Conservation (phyloP, 2,329 filamentous ascomycete species). For the Monosporascus sp. region DNA sequence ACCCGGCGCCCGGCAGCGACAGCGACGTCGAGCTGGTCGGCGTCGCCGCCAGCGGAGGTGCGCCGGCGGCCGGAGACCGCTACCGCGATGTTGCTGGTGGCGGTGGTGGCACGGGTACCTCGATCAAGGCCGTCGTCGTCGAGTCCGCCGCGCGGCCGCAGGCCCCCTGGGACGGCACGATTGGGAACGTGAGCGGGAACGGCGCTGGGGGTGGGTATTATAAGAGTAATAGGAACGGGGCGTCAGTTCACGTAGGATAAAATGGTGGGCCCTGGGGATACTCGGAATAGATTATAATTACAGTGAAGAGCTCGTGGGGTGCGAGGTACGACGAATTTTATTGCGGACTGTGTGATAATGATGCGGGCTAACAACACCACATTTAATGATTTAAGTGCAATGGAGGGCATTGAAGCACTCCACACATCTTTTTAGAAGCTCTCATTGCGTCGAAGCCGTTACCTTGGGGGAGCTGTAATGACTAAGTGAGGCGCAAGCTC, state of each 20-base stretch:
- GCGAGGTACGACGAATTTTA: too few relatives aligned
- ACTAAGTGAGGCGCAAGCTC: too few relatives aligned
- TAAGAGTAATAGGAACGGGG: neutral
- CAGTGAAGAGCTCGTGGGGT: too few relatives aligned
- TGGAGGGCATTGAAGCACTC: too few relatives aligned
- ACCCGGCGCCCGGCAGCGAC: neutral
- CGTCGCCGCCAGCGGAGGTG: neutral
- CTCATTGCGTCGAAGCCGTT: too few relatives aligned
- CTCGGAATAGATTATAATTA: too few relatives aligned
- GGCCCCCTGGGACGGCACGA: neutral
- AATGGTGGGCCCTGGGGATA: too few relatives aligned
- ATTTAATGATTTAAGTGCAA: too few relatives aligned
- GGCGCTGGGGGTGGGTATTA: neutral
- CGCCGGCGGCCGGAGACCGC: neutral
- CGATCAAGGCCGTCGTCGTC: neutral
- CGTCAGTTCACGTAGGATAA: neutral
- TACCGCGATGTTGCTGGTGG: neutral
- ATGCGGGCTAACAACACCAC: too few relatives aligned
- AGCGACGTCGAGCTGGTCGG: neutral
- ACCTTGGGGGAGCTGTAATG: too few relatives aligned
- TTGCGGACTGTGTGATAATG: too few relatives aligned
- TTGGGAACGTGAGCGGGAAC: neutral
- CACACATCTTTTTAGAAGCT: too few relatives aligned
- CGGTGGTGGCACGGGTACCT: neutral
- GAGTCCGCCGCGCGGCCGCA: neutral